Conservation (phyloP, 169 alveolate genomes). For the Eimeria maxima region DNA sequence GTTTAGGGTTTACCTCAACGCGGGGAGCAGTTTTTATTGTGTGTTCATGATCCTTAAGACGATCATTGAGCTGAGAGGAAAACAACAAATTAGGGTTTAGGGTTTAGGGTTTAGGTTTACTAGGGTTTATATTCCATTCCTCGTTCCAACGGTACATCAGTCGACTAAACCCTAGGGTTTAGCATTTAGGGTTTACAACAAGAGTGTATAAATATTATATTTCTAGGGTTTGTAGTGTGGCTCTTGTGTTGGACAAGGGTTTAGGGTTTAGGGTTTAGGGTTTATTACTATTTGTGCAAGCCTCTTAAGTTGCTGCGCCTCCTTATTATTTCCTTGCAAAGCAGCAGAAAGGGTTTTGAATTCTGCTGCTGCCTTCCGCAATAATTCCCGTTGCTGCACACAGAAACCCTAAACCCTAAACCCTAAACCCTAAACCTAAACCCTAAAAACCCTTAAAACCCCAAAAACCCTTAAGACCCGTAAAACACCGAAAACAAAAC, state of each 20-base stretch:
- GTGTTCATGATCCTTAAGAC: neutral
- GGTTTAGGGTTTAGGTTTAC: constrained; percentile 26
- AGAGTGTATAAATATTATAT: no score
- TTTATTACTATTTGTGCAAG: neutral
- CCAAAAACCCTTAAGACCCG: no score
- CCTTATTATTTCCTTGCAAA: neutral
- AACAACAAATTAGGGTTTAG: constrained; percentile 6
- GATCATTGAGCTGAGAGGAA: neutral
- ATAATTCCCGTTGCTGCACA: neutral
- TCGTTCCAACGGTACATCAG: neutral
- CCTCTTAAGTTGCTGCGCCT: constrained; percentile 16
- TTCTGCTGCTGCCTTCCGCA: neutral
- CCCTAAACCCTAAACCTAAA: no score
- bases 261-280: neutral
- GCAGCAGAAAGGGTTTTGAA: neutral
- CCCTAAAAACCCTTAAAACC: no score
- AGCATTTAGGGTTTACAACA: neutral
- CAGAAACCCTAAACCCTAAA: constrained; percentile 31
- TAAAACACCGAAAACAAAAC: no score
- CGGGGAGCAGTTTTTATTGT: neutral
- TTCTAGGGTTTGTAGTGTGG: no score
- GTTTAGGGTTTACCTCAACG: constrained; percentile 13
- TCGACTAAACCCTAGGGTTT: neutral
- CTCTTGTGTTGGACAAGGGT: neutral
- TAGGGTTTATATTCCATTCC: neutral